These are phyloP conservation scores for Cladorrhinum samala DNA, from an alignment of 495 filamentous ascomycete species.

Conservation along the genomic window DNA sequence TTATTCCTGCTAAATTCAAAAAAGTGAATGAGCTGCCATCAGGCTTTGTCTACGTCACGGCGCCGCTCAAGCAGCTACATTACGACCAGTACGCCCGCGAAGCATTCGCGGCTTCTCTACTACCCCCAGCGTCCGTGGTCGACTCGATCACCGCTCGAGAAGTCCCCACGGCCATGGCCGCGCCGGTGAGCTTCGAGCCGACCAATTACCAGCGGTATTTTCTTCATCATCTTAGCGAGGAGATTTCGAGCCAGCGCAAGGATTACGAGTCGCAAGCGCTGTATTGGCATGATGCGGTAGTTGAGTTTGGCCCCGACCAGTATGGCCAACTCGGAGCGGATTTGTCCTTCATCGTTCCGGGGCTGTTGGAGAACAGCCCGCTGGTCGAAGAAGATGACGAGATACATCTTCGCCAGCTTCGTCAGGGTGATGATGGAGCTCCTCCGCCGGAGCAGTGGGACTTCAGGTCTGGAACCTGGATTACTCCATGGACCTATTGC, in stretches of 20 bases:
- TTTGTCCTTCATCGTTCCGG: constrained; percentile 28
- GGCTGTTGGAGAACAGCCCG: constrained; percentile 38
- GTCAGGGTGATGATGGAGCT: constrained; percentile 13
- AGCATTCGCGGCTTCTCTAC: background rate
- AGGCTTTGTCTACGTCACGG: background rate
- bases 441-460: constrained; percentile 15
- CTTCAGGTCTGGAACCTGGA: constrained; percentile 2
- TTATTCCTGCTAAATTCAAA: background rate
- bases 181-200: background rate
- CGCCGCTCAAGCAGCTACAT: background rate
- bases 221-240: background rate
- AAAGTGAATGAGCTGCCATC: background rate
- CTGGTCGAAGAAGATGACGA: constrained; percentile 37
- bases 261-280: constrained; percentile 21
- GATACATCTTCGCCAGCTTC: constrained; percentile 39
- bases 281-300: constrained; percentile 13
- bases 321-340: background rate
- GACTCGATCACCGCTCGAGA: background rate
- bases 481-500: constrained; percentile 21
- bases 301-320: background rate
- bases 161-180: background rate
- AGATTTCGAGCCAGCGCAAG: constrained; percentile 14
- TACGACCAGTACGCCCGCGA: background rate
- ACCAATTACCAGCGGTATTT: background rate
- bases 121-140: background rate